Percentiles rank a stretch among this genome's conserved stretches.
Evolutionary conservation across 192 early-diverging fungal genomes (phyloP).

Genomic region (Spizellomyces sp.): DNA sequence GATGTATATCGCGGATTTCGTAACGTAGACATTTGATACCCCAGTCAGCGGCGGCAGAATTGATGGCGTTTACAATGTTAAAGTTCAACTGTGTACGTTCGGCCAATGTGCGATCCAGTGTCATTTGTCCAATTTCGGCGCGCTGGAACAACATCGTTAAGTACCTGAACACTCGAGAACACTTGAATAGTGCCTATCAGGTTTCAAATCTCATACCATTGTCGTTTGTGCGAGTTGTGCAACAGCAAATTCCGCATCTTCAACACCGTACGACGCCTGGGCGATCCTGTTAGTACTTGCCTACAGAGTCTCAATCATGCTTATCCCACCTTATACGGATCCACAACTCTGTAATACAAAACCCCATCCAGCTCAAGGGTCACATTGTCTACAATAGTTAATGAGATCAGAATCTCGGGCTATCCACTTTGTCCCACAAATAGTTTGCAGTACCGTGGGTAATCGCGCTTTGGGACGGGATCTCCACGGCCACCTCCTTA

Average conservation of each 20-base stretch:
- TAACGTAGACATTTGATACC: constrained; percentile 95
- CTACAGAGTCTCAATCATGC: neutral
- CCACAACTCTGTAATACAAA: constrained; percentile 89
- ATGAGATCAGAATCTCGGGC: neutral
- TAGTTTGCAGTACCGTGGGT: constrained; percentile 64
- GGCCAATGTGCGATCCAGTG: constrained; percentile 90
- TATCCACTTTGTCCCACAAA: neutral
- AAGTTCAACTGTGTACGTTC: constrained; percentile 91
- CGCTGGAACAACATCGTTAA: constrained; percentile 42
- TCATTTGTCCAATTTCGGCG: constrained; percentile 98
- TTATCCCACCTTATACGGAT: constrained; percentile 68
- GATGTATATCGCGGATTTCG: constrained; percentile 95
- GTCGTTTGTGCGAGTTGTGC: constrained; percentile 98
- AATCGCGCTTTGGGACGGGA: constrained; percentile 77
- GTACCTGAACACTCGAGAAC: neutral
- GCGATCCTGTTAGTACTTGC: neutral
- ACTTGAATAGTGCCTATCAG: neutral
- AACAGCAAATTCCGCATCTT: constrained; percentile 92
- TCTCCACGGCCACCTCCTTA: constrained; percentile 94
- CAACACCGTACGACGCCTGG: constrained; percentile 90
- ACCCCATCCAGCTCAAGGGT: constrained; percentile 96
- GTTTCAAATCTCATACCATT: constrained; percentile 55
- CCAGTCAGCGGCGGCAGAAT: constrained; percentile 90
- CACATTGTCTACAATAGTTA: constrained; percentile 76
- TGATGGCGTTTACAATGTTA: constrained; percentile 95